Evolutionary conservation across 2,329 filamentous ascomycete genomes (phyloP).

Genomic region (Penicillium sp.): DNA sequence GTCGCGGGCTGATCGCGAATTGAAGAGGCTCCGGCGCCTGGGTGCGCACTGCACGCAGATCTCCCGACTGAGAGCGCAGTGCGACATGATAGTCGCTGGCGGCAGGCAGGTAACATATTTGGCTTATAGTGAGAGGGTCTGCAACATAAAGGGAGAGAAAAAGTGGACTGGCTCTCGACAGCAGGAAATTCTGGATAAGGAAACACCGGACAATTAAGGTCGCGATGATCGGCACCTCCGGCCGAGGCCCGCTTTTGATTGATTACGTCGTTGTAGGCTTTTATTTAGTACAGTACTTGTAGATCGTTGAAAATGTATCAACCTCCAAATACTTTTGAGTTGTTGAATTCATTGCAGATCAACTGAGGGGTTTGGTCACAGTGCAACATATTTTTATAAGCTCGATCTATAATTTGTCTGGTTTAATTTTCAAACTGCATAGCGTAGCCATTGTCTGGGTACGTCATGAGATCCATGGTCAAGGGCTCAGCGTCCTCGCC

Average conservation of each 20-base stretch:
- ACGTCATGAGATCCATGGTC: constrained; percentile 3
- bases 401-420: too few relatives aligned
- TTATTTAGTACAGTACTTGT: too few relatives aligned
- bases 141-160: too few relatives aligned
- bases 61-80: background rate
- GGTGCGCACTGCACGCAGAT: background rate
- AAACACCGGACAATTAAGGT: background rate
- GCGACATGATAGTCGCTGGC: constrained; percentile 14
- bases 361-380: too few relatives aligned
- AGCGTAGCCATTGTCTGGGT: background rate
- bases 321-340: too few relatives aligned
- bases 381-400: too few relatives aligned
- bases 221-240: constrained; percentile 13
- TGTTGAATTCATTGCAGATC: too few relatives aligned
- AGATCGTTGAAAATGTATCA: too few relatives aligned
- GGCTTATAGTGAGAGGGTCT: background rate
- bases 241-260: constrained; percentile 8
- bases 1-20: background rate
- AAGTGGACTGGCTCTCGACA: background rate
- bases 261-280: background rate
- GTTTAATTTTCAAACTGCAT: background rate
- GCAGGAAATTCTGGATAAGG: background rate
- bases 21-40: background rate
- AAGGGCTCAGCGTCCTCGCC: background rate
- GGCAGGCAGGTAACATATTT: constrained; percentile 11